A percentile compares a stretch with the other conserved stretches of the same genome.
These are phyloP conservation scores for Lactarius hengduanensis DNA, from an alignment of 768 basidiomycete genomes.

Conservation along the genomic window DNA sequence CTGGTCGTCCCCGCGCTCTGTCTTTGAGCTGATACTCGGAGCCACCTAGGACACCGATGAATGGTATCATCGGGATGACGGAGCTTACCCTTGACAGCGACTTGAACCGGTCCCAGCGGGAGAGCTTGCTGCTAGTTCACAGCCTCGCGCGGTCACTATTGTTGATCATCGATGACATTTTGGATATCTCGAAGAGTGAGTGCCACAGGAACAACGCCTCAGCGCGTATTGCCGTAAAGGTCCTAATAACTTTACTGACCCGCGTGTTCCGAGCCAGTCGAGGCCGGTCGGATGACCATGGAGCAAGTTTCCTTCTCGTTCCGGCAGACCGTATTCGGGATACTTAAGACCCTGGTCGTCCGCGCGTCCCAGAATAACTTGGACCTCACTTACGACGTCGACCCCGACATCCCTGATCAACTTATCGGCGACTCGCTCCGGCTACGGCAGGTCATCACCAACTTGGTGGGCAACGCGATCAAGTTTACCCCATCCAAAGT, in stretches of 20 bases:
- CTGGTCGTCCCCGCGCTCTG: neutral
- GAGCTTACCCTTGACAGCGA: slow-evolving; percentile 96
- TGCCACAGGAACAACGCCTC: slow-evolving; percentile 29
- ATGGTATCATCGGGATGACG: slow-evolving; percentile 99
- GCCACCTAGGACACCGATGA: slow-evolving; percentile 90
- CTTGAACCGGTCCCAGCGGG: slow-evolving; percentile 88
- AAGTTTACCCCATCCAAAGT: slow-evolving; percentile 90
- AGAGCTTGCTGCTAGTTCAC: slow-evolving; percentile 94
- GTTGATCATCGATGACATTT: slow-evolving; percentile 97
- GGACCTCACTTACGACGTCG: slow-evolving; percentile 94
- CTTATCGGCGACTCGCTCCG: slow-evolving; percentile 95
- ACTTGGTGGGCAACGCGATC: slow-evolving; percentile 93
- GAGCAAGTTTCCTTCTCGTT: slow-evolving; percentile 98
- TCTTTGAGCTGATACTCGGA: neutral
- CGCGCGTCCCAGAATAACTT: slow-evolving; percentile 96
- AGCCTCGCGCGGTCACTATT: slow-evolving; percentile 89
- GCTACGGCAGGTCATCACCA: slow-evolving; percentile 92
- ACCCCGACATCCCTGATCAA: slow-evolving; percentile 93
- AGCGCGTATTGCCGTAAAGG: neutral
- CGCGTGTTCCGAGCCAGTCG: slow-evolving; percentile 53
- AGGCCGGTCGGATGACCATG: slow-evolving; percentile 99
- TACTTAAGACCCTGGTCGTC: slow-evolving; percentile 96
- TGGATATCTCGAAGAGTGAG: slow-evolving; percentile 99
- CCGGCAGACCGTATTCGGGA: slow-evolving; percentile 95
- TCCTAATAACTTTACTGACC: neutral